Percentiles rank a stretch among this genome's conserved stretches.
phyloP scores from a whole-genome alignment of 805 yeast species.

The Pichia kluyveri region DNA sequence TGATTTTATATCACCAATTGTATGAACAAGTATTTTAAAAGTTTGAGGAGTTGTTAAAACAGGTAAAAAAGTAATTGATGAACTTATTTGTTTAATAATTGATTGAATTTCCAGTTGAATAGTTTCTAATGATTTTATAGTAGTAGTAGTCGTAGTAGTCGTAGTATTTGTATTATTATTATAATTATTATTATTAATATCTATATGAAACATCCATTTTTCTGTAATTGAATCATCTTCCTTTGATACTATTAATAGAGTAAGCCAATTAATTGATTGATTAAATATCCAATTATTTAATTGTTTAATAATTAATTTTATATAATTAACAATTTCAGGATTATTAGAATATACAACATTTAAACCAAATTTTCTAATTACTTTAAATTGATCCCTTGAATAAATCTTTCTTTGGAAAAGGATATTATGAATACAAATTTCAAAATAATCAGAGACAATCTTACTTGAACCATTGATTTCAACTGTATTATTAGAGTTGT shows the following conservation, averaged over 20 bases:
- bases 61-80: slow-evolving; percentile 81
- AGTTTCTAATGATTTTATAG: slow-evolving; percentile 24
- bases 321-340: slow-evolving; percentile 65
- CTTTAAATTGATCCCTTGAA: slow-evolving; percentile 75
- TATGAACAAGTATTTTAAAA: slow-evolving; percentile 76
- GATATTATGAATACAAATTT: slow-evolving; percentile 70
- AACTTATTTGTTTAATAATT: slow-evolving; percentile 79
- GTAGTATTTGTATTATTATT: no score
- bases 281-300: slow-evolving; percentile 66
- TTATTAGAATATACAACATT: slow-evolving; percentile 65
- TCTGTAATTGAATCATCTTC: slow-evolving; percentile 64
- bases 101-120: slow-evolving; percentile 75
- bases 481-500: neutral
- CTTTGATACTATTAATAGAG: slow-evolving; percentile 64
- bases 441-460: slow-evolving; percentile 75
- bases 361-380: slow-evolving; percentile 72
- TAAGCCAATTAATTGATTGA: slow-evolving; percentile 57
- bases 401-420: slow-evolving; percentile 86
- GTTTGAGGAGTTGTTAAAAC: slow-evolving; percentile 56
- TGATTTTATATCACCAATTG: slow-evolving; percentile 56
- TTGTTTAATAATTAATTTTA: slow-evolving; percentile 58
- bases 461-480: slow-evolving; percentile 66
- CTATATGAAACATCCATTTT: slow-evolving; percentile 75
- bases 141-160: no score
- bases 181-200: neutral